phyloP scores from a whole-genome alignment of 768 basidiomycete species.

The Amanita exitialis region DNA sequence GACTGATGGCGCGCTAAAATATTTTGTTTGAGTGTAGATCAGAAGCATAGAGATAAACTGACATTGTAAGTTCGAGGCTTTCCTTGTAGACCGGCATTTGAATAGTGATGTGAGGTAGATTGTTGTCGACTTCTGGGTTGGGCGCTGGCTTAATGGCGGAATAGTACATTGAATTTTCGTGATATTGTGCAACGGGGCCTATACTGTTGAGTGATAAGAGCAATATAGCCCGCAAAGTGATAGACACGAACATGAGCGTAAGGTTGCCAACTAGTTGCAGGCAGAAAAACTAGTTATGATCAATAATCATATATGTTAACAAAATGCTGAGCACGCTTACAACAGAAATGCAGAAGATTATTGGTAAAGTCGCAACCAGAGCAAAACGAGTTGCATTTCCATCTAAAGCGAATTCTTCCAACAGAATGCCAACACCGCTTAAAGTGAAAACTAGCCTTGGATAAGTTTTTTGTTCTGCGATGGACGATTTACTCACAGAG shows the following conservation, averaged over 20 bases:
- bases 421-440: constrained; percentile 46
- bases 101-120: constrained; percentile 70
- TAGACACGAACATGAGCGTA: constrained; percentile 34
- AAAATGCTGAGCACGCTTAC: constrained; percentile 28
- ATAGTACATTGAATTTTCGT: constrained; percentile 78
- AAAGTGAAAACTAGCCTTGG: constrained; percentile 41
- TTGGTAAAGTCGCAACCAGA: constrained; percentile 52
- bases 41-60: constrained; percentile 13
- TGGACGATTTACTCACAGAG: constrained; percentile 33
- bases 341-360: constrained; percentile 70
- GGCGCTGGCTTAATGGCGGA: constrained; percentile 59
- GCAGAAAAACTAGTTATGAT: constrained; percentile 54
- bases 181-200: constrained; percentile 79
- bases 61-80: constrained; percentile 66
- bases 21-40: neutral
- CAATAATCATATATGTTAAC: constrained; percentile 3
- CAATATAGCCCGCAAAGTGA: constrained; percentile 16
- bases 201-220: constrained; percentile 22
- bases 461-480: neutral
- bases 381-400: constrained; percentile 52
- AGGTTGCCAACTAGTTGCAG: constrained; percentile 61
- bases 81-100: constrained; percentile 89
- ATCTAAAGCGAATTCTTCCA: constrained; percentile 65
- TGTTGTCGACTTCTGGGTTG: constrained; percentile 57
- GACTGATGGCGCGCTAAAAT: constrained; percentile 53